Evolutionary conservation across 495 filamentous ascomycete species (phyloP), one percentile per base, ranked within the genome.

Genomic region (Aspergillus nidulans): DNA sequence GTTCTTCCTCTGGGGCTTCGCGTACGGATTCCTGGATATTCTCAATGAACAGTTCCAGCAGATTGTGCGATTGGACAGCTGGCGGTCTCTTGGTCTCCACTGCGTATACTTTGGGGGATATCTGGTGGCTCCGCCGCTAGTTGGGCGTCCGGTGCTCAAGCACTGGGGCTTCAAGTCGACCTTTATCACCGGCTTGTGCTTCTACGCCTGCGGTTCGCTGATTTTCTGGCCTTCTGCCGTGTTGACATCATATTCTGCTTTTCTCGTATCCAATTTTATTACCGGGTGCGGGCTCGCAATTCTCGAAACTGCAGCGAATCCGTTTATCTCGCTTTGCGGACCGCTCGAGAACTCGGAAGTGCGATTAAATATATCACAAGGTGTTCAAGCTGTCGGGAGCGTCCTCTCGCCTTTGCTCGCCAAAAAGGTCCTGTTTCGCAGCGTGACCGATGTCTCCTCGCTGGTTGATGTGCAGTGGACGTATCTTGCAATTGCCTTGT

Each of bases 1-100:
- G 3, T 92, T 91, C 70, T 92, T 95, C 69, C 76, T 94, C 6
- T 92, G 87, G 90, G 89, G 91, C 0, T 89, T 96, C 57, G 85
- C 87, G 0, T 94, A 95, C 64, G 89, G 90, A 13, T 79, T 96
- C 24, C 77, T 95, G 10, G 85, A 88, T 53, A 79, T 85, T 1
- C 77, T 95, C 40, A 92, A 94, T 62, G 69, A 73, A 5, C 79
- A 81, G 55, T 82, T 84, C 55, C 71, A 80, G 59, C 57, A 55
- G 2, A 74, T 83, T 23, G 69, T 76, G 4, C 49, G 75, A 49
- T 57, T 87, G 9, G 71, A 69, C 41, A 39, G 64, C 3, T 76
- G 73, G 63, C 69, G 80, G 50, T 79, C 78, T 8, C 57, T 84
- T 47, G 84, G 81, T 12, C 71, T 86, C 16, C 84, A 88, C 63